These are phyloP conservation scores for Magnaporthiopsis rhizophila DNA, from an alignment of 2,329 filamentous ascomycete species.

Conservation along the genomic window DNA sequence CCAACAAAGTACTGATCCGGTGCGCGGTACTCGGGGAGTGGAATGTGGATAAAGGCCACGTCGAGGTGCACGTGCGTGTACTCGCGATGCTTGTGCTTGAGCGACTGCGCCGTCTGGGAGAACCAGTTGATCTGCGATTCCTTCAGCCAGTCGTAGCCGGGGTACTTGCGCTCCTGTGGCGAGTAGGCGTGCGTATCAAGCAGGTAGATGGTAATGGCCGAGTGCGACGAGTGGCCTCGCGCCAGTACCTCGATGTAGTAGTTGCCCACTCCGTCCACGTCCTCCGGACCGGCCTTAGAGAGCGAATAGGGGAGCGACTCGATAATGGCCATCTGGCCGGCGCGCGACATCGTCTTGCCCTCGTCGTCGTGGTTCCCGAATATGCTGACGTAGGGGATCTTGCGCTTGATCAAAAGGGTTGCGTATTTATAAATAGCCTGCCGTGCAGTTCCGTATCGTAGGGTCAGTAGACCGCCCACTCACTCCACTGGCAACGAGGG, in stretches of 20 bases:
- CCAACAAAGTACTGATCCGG: slow-evolving; percentile 55
- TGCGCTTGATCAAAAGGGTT: slow-evolving; percentile 72
- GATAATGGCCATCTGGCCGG: slow-evolving; percentile 75
- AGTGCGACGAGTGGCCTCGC: slow-evolving; percentile 71
- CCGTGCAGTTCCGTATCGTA: neutral
- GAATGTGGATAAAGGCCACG: slow-evolving; percentile 95
- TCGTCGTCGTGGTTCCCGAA: slow-evolving; percentile 99
- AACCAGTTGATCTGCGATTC: slow-evolving; percentile 94
- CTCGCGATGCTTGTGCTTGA: slow-evolving; percentile 71
- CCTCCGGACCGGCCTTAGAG: slow-evolving; percentile 71
- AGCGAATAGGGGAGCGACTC: slow-evolving; percentile 84
- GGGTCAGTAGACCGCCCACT: slow-evolving; percentile 15
- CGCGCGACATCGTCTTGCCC: slow-evolving; percentile 61
- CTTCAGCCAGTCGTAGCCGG: slow-evolving; percentile 98
- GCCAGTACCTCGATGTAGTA: slow-evolving; percentile 89
- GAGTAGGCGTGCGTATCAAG: slow-evolving; percentile 90
- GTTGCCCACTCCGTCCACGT: slow-evolving; percentile 87
- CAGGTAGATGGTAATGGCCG: slow-evolving; percentile 88
- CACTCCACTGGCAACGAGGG: neutral
- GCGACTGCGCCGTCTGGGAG: slow-evolving; percentile 61
- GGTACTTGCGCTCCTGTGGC: slow-evolving; percentile 77
- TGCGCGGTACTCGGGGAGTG: slow-evolving; percentile 77
- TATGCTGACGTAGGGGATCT: slow-evolving; percentile 85
- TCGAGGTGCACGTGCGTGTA: slow-evolving; percentile 94
- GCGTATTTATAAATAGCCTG: slow-evolving; percentile 90